Percentiles rank a stretch among this genome's conserved stretches.
phyloP scores from a whole-genome alignment of 768 basidiomycete genomes.

The Grammothele lineata region DNA sequence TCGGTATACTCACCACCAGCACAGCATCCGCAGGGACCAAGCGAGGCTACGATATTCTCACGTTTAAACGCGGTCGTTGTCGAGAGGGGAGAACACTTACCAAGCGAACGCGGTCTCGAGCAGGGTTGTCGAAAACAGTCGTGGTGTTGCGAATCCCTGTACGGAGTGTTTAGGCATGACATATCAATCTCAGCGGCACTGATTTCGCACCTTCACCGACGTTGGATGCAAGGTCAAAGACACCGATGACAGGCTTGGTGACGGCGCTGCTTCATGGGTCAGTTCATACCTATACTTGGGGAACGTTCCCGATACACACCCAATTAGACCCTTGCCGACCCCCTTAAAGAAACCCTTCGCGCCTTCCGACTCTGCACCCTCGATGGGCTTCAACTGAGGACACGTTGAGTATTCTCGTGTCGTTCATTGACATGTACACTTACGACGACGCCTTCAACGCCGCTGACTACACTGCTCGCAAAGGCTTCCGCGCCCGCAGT shows the following conservation, averaged over 20 bases:
- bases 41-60: constrained; percentile 70
- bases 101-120: constrained; percentile 80
- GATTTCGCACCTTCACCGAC: constrained; percentile 72
- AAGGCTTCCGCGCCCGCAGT: constrained; percentile 92
- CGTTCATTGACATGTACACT: constrained; percentile 18
- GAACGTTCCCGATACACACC: constrained; percentile 41
- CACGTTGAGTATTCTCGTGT: not conserved
- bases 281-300: constrained; percentile 4
- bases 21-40: constrained; percentile 86
- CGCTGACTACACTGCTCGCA: constrained; percentile 91
- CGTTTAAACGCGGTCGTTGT: no score
- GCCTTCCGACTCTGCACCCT: constrained; percentile 93
- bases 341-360: constrained; percentile 98
- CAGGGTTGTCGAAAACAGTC: constrained; percentile 92
- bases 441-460: constrained; percentile 93
- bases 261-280: constrained; percentile 53
- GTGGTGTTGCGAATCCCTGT: constrained; percentile 96
- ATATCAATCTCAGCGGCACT: no score
- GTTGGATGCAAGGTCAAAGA: constrained; percentile 94
- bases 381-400: constrained; percentile 87
- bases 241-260: constrained; percentile 95
- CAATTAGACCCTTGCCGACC: constrained; percentile 92
- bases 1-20: constrained; percentile 64
- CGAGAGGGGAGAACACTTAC: constrained; percentile 36
- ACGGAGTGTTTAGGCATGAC: no score